Conservation (phyloP, 2,329 filamentous ascomycete species). For the Claviceps quebecensis region DNA sequence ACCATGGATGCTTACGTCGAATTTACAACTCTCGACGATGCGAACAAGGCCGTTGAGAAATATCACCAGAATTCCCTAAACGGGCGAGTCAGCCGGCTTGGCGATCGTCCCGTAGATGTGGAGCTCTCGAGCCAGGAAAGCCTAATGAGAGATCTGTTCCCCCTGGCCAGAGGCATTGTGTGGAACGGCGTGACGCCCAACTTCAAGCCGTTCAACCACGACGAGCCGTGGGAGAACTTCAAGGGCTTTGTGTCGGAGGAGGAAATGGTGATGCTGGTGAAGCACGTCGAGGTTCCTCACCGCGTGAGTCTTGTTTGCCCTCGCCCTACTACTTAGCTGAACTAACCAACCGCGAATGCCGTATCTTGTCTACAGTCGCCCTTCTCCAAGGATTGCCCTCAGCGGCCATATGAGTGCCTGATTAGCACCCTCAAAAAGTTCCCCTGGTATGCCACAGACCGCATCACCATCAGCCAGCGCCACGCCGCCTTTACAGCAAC, state of each 20-base stretch:
- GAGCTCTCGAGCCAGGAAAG: constrained; percentile 40
- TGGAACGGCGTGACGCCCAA: constrained; percentile 38
- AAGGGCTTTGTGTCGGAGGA: constrained; percentile 47
- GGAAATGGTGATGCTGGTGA: constrained; percentile 49
- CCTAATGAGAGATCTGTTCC: constrained; percentile 50
- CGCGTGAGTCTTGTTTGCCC: constrained; percentile 34
- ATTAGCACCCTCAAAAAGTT: constrained; percentile 50
- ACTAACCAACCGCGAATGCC: constrained; percentile 1
- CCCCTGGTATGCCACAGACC: constrained; percentile 44
- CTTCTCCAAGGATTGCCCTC: constrained; percentile 45
- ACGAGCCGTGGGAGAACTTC: constrained; percentile 37
- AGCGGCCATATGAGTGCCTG: constrained; percentile 51
- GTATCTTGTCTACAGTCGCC: constrained; percentile 30
- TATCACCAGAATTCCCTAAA: constrained; percentile 25
- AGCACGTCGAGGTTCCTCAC: constrained; percentile 47
- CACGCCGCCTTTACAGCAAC: constrained; percentile 37
- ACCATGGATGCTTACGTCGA: constrained; percentile 49
- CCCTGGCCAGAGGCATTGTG: constrained; percentile 37
- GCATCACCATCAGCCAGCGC: constrained; percentile 45
- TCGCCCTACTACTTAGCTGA: neutral
- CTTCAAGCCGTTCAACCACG: constrained; percentile 18
- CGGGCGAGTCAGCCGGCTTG: constrained; percentile 35
- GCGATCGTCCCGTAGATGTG: constrained; percentile 42
- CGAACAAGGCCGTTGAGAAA: constrained; percentile 36
- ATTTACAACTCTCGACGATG: constrained; percentile 38